These are phyloP conservation scores for Termitomyces sp. DNA, from an alignment of 768 basidiomycete species.

Conservation along the genomic window DNA sequence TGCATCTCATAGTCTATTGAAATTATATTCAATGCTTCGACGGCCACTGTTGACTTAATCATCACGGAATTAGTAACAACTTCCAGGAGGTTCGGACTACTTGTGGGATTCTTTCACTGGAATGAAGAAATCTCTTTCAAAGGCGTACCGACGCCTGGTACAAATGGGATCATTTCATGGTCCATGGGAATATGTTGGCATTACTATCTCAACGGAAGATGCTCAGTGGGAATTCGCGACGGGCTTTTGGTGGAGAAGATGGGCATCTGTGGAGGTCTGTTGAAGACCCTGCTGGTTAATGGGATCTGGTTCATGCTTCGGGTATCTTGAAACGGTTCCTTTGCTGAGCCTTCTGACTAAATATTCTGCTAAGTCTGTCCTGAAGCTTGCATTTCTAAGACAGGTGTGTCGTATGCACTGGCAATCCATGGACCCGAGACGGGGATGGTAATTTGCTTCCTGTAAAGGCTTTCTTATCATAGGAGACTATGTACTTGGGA, in stretches of 20 bases:
- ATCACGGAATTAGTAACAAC: not conserved
- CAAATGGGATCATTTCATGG: not conserved
- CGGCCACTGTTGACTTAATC: not conserved
- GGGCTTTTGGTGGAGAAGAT: not conserved
- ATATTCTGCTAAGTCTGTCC: not conserved
- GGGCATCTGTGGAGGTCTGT: not conserved
- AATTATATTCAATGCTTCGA: not conserved
- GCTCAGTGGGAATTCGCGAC: not conserved
- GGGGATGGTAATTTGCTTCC: not conserved
- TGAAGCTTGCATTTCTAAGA: not conserved
- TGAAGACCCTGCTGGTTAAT: not conserved
- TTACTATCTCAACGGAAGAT: not conserved
- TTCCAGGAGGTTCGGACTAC: not conserved
- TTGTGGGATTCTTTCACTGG: not conserved
- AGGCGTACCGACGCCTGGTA: not conserved
- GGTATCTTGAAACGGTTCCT: too few species aligned
- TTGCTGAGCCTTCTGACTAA: not conserved
- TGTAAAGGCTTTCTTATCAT: too few species aligned
- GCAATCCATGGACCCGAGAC: not conserved
- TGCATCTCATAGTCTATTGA: too few species aligned
- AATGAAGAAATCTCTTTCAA: not conserved
- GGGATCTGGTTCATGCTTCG: not conserved
- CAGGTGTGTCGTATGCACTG: too few species aligned
- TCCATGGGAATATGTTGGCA: not conserved
- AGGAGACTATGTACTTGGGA: not conserved